phyloP scores from a whole-genome alignment of 148 eudicot species.

The Diospyros lotus region DNA sequence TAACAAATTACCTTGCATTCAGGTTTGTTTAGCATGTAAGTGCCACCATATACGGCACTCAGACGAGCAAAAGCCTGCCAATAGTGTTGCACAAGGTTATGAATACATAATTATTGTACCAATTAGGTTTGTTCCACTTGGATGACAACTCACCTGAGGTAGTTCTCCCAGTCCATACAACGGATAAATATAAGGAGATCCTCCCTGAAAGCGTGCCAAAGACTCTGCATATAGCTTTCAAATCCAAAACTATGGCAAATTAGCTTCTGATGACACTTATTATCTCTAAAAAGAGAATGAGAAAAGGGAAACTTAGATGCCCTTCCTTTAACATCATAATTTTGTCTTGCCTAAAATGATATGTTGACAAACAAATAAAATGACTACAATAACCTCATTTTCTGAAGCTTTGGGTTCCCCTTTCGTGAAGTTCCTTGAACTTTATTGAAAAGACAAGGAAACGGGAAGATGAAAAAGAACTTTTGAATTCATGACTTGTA shows the following conservation, averaged over 20 bases:
- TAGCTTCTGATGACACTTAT: background rate
- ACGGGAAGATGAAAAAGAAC: too few species aligned
- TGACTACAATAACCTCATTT: too few species aligned
- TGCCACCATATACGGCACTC: conserved; percentile 91
- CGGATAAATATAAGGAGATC: conserved; percentile 96
- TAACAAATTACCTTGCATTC: conserved; percentile 54
- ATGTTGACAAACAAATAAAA: background rate
- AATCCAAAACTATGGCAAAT: conserved; percentile 4
- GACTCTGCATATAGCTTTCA: conserved; percentile 42
- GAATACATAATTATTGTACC: background rate
- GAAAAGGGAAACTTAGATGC: background rate
- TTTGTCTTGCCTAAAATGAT: background rate
- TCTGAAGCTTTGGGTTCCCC: background rate
- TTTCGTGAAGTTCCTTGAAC: background rate
- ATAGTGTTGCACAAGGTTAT: background rate
- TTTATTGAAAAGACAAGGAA: background rate
- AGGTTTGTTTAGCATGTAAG: conserved; percentile 84
- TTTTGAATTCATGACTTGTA: too few species aligned
- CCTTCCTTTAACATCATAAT: background rate
- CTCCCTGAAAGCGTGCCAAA: conserved; percentile 72
- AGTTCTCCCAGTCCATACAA: conserved; percentile 75
- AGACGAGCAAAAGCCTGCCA: conserved; percentile 76
- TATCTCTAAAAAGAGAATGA: background rate
- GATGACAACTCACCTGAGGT: conserved; percentile 16
- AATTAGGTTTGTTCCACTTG: background rate